Base-by-base conservation (phyloP, 1,284 basidiomycete genomes). In the Marasmius fiardii region DNA sequence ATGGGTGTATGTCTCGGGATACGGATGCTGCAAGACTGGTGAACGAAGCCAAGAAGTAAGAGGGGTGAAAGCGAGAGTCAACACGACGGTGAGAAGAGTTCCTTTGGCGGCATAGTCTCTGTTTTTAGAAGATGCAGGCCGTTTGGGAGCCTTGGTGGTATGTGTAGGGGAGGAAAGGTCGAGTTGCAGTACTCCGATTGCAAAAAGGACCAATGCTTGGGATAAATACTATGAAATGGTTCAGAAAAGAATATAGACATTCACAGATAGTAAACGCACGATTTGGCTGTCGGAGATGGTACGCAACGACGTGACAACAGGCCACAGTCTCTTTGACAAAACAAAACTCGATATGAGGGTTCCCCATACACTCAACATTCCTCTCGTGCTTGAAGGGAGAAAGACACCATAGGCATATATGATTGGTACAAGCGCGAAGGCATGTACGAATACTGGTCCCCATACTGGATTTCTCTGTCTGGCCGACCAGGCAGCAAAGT, bases 401-500 rank as follows among this genome's bases (percentile, higher is more conserved):
- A 52, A 55, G 18, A 45, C 53, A 24, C 60, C 61, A 24, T 79
- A 72, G 18, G 78, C 63, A 53, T 77, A 79, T 28, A 82, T 67
- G 43, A 87, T 65, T 1, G 88, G 88, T 10, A 74, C 75, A 20
- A 90, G 68, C 8, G 85, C 78, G 31, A 68, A 56, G 18, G 71
- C 61, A 68, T 91, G 88, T 1, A 84, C 81, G 7, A 79, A 60
- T 12, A 81, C 71, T 20, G 88, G 78, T 0, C 88, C 88, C 64
- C 75, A 68, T n/a, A 82, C 56, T 14, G 82, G 76, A 60, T 80
- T 74, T 31, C 72, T 72, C 60, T 69, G 67, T 58, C 83, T 76
- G 20, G 80, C 78, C 12, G 83, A 81, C 68, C 76, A 79, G 20
- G 79, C 77, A 23, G 83, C 78, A 23, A 80, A 69, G 78, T 81